Base-by-base conservation (phyloP, 257 asterid genomes). In the Fraxinus excelsior region DNA sequence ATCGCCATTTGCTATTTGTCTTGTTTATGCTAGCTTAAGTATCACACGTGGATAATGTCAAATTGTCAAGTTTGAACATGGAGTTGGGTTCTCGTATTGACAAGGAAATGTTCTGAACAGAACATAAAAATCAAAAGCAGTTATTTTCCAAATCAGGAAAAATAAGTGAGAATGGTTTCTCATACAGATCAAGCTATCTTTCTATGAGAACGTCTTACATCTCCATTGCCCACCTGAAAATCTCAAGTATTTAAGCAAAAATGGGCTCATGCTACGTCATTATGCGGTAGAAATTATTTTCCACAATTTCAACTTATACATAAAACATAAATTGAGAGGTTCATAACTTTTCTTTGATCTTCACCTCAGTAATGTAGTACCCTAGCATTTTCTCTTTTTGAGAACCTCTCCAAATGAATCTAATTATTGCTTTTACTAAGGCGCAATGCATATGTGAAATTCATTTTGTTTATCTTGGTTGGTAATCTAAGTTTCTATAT, bases 141-240 rank as follows among this genome's bases (percentile, higher is more conserved):
- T 19, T 56, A 8, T 19, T 53, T n/a, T 53, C 26, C 65, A 56
- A 56, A 56, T 56, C 4, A 18, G 7, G 65, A 7, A 56, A 53
- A 56, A n/a, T 6, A 56, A 56, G 65, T 53, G 23, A 53, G 23
- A 2, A 11, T 69, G 25, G 26, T 23, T n/a, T 69, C 73, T 69
- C 53, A 69, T 37, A 69, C 8, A 37, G 14, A 69, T 19, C 32
- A 69, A 35, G 73, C 56, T 37, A 69, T 37, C 73, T 51, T 28
- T 73, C 7, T 58, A 56, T n/a, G 65, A 19, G 65, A 53, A 26
- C 53, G 32, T 25, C 4, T 40, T 28, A 37, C 7, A 37, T 73
- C 23, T 21, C 4, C 46, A 31, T 58, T 31, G 23, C 69, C 29
- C 49, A 10, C 7, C 53, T 40, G 7, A 37, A n/a, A 38, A 70